phyloP scores from a whole-genome alignment of 2,329 filamentous ascomycete species.

The Alternaria solani region DNA sequence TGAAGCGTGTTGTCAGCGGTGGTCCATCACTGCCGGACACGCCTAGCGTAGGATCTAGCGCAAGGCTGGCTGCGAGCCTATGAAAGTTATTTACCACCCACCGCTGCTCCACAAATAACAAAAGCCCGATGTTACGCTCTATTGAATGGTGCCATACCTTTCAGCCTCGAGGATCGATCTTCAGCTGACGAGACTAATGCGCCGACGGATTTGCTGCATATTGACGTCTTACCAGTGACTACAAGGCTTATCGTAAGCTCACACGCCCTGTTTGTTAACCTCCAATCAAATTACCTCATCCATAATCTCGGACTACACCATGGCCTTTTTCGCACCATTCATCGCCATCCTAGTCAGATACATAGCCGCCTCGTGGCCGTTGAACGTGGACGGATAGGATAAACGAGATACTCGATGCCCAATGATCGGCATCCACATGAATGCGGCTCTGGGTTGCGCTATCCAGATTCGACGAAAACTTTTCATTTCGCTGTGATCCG shows the following conservation, averaged over 20 bases:
- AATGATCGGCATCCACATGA: background rate
- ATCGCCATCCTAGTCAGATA: background rate
- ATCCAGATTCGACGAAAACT: background rate
- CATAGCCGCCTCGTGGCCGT: background rate
- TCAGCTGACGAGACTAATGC: background rate
- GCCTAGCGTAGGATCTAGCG: conserved; percentile 1
- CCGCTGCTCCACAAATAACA: background rate
- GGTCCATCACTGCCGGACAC: background rate
- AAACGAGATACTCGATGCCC: background rate
- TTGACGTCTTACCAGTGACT: background rate
- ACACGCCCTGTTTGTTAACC: background rate
- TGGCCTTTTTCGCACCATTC: background rate
- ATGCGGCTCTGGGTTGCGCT: background rate
- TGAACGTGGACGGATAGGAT: background rate
- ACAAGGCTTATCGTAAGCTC: background rate
- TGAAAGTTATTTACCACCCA: background rate
- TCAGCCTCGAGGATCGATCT: background rate
- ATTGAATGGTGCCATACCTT: background rate
- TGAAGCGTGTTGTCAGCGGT: background rate
- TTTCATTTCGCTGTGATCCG: background rate
- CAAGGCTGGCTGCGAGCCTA: background rate
- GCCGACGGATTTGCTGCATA: background rate
- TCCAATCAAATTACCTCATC: background rate
- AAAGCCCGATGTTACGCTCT: background rate
- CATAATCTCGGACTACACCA: background rate